These are phyloP conservation scores for Pseudonitzschia multiseries DNA, from an alignment of 108 stramenopile genomes.

Conservation along the genomic window DNA sequence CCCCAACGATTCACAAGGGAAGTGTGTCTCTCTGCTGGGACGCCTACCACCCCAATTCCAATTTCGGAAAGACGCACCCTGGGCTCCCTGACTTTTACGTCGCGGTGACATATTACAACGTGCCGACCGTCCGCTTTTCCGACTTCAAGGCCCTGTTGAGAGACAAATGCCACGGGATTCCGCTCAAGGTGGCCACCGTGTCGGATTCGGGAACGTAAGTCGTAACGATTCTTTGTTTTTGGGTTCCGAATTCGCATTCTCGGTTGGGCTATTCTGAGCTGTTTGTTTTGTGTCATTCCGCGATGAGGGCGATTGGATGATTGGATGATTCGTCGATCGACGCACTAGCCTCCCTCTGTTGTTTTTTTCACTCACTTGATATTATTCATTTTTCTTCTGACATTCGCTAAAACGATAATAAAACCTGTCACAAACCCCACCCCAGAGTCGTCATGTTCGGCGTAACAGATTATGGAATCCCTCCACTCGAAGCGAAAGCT, in stretches of 20 bases:
- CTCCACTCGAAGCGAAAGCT: conserved; percentile 3
- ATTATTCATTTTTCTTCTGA: background rate
- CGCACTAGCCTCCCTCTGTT: background rate
- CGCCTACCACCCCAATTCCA: conserved; percentile 73
- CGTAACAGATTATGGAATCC: conserved; percentile 62
- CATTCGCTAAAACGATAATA: background rate
- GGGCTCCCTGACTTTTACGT: conserved; percentile 78
- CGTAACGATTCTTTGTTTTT: background rate
- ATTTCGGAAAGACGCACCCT: conserved; percentile 66
- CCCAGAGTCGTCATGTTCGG: conserved; percentile 66
- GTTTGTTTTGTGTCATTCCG: no score
- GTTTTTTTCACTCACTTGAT: background rate
- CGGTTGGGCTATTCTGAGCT: no score
- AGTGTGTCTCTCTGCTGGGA: conserved; percentile 45
- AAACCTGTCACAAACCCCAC: background rate
- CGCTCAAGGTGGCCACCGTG: conserved; percentile 67
- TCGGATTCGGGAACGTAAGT: conserved; percentile 66
- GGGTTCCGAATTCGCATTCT: no score
- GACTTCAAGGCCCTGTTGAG: conserved; percentile 29
- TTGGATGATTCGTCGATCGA: no score
- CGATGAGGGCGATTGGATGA: no score
- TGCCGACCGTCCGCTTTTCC: conserved; percentile 32
- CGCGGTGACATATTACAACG: conserved; percentile 51
- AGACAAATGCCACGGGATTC: conserved; percentile 45
- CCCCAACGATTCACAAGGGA: conserved; percentile 34